These are phyloP conservation scores for Paxillus rubicundulus DNA, from an alignment of 768 basidiomycete species.

Conservation along the genomic window DNA sequence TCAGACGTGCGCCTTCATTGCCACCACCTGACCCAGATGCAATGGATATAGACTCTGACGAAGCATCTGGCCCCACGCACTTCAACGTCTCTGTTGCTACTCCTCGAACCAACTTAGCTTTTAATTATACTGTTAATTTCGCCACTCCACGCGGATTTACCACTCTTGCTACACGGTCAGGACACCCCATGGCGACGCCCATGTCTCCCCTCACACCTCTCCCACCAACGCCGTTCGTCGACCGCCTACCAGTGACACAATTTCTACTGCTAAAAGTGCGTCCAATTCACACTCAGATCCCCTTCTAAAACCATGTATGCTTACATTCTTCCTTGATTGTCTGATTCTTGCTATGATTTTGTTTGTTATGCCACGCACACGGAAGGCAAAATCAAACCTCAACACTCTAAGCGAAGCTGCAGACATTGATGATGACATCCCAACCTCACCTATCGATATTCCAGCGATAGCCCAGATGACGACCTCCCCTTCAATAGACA, in stretches of 20 bases:
- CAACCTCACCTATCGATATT: background rate
- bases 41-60: slow-evolving; percentile 26
- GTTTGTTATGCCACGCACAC: background rate
- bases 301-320: background rate
- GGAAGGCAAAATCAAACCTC: slow-evolving; percentile 4
- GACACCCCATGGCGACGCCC: slow-evolving; percentile 14
- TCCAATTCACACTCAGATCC: background rate
- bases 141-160: slow-evolving; percentile 23
- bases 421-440: background rate
- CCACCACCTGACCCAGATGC: slow-evolving; percentile 17
- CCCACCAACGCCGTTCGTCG: slow-evolving; percentile 42
- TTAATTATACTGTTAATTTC: slow-evolving; percentile 26
- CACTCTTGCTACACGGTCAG: background rate
- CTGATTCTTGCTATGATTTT: background rate
- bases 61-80: slow-evolving; percentile 16
- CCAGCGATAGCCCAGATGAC: slow-evolving; percentile 2
- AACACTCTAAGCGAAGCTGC: background rate
- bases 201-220: slow-evolving; percentile 51
- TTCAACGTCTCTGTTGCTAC: slow-evolving; percentile 16
- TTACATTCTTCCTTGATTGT: background rate
- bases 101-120: slow-evolving; percentile 10
- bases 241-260: slow-evolving; percentile 7
- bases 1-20: slow-evolving; percentile 25
- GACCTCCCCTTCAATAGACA: background rate
- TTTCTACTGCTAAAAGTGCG: slow-evolving; percentile 20